Base-by-base conservation (phyloP, 805 yeast species). In the Scheffersomyces ergatensis region DNA sequence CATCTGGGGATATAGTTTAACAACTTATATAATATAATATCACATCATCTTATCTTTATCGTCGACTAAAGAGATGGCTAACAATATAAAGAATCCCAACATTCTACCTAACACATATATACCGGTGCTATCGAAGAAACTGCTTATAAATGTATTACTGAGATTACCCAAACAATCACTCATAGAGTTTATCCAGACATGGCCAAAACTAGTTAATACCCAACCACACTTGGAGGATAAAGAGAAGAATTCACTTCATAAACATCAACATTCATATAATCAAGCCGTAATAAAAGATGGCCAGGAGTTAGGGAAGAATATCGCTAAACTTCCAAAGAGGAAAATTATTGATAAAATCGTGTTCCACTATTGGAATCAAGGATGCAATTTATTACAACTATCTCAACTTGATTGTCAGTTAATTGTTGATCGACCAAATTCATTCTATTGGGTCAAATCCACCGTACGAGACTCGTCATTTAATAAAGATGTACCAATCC, bases 351-450 rank as follows among this genome's bases (percentile, higher is more conserved):
- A 79, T 42, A 54, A 58, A 26, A 62, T 80, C n/a, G 44, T 78
- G 7, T 67, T 58, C 30, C 73, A 75, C 12, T 74, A 65, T 48
- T 83, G 86, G 76, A 62, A 72, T 1, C 50, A 59, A 5, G 89
- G 89, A 0, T 55, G 83, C 33, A 83, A 82, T 48, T 60, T 82
- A 1, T 65, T 80, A 14, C 95, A 86, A 54, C 54, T 81, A 31
- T 82, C 93, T 0, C 89, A 84, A 44, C 61, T 85, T 4, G 93
- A 86, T 49, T 77, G 83, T 39, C 85, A 82, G 48, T 53, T 75
- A 33, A 64, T 85, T 33, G 76, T 85, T 2, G 85, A 82, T 49
- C 72, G 76, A 43, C 82, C 89, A 0, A 60, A 59, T 29, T 40
- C 65, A 3, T 71, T 60, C 49, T 55, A 54, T 25, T 78, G 83